Evolutionary conservation across 345 rosid species (phyloP).

Genomic region (Erucastrum elatum): DNA sequence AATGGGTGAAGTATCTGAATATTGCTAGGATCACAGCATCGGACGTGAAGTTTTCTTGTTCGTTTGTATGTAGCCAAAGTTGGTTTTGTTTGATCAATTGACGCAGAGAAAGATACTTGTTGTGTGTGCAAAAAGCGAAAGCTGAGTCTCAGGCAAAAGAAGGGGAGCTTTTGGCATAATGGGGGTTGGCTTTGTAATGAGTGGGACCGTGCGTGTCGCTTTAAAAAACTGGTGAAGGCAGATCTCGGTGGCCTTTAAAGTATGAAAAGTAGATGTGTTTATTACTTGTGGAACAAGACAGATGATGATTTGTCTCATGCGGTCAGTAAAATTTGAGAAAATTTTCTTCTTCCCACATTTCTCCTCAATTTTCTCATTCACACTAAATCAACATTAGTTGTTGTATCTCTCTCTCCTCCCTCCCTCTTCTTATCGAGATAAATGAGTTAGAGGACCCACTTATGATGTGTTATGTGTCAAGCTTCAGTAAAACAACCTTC

Average conservation of each 20-base stretch:
- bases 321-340: no score
- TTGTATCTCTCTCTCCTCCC: no score
- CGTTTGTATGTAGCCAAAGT: conserved; percentile 10
- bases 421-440: no score
- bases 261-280: not conserved
- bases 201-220: not conserved
- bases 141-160: not conserved
- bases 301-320: not conserved
- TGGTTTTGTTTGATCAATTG: conserved; percentile 12
- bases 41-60: conserved; percentile 20
- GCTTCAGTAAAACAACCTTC: not conserved
- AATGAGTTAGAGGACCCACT: not conserved
- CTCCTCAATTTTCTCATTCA: no score
- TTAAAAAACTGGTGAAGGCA: not conserved
- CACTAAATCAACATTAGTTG: no score
- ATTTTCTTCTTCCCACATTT: no score
- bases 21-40: conserved; percentile 2
- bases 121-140: not conserved
- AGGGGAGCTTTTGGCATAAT: no score
- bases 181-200: not conserved
- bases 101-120: conserved; percentile 22
- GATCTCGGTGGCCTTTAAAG: not conserved
- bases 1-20: no score
- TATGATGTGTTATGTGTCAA: not conserved
- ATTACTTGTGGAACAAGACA: conserved; percentile 11